Conservation (phyloP, 169 alveolate species). For the Eimeria praecox region DNA sequence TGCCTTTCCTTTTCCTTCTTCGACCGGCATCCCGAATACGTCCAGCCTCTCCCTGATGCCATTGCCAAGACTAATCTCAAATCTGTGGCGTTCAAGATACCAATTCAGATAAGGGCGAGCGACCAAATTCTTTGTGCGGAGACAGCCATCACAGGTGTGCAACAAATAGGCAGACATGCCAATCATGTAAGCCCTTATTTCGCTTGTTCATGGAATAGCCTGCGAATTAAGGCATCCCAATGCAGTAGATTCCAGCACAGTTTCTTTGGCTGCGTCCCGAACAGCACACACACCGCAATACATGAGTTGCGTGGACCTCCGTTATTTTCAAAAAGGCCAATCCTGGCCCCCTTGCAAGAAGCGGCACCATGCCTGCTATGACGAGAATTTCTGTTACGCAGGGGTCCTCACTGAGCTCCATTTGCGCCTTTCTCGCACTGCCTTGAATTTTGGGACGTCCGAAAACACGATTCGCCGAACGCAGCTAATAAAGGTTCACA, state of each 20-base stretch:
- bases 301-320: not conserved
- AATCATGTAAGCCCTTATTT: not conserved
- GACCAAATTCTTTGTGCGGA: slow-evolving; percentile 78
- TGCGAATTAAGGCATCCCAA: not conserved
- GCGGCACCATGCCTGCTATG: not conserved
- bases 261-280: not conserved
- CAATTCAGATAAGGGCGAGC: slow-evolving; percentile 64
- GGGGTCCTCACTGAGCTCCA: slow-evolving; percentile 75
- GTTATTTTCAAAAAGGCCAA: not conserved
- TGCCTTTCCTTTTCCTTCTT: slow-evolving; percentile 70
- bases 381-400: slow-evolving; percentile 11
- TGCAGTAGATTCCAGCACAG: not conserved
- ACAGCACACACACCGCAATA: no score
- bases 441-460: slow-evolving; percentile 67
- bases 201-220: not conserved
- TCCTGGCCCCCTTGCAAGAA: not conserved
- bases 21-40: slow-evolving; percentile 72
- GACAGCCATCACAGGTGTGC: slow-evolving; percentile 79
- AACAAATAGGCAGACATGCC: slow-evolving; percentile 7
- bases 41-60: slow-evolving; percentile 50
- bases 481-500: slow-evolving; percentile 24
- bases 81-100: slow-evolving; percentile 72
- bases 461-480: slow-evolving; percentile 36
- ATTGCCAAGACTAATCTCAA: slow-evolving; percentile 54
- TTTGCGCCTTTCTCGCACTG: slow-evolving; percentile 47